Evolutionary conservation across 768 basidiomycete species (phyloP).

Genomic region (Trametes cingulata): DNA sequence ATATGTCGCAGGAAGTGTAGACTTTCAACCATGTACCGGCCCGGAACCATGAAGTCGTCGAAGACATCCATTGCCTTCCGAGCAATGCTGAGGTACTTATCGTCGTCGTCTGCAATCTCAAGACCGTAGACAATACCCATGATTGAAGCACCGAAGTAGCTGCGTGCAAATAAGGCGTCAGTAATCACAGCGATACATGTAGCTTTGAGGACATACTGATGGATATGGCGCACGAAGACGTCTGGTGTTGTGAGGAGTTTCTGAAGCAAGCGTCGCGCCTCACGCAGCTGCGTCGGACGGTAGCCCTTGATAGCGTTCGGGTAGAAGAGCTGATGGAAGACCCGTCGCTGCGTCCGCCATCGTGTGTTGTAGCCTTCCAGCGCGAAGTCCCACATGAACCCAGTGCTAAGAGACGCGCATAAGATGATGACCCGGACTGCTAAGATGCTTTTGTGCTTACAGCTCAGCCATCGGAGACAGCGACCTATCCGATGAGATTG

Average conservation of each 20-base stretch:
- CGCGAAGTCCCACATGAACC: slow-evolving; percentile 5
- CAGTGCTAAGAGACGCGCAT: not conserved
- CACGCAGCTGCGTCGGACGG: slow-evolving; percentile 3
- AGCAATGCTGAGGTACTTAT: slow-evolving; percentile 21
- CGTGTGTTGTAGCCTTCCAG: not conserved
- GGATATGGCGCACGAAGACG: slow-evolving; percentile 1
- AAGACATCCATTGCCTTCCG: slow-evolving; percentile 20
- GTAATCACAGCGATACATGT: not conserved
- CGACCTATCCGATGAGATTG: slow-evolving; percentile 6
- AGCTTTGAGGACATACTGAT: not conserved
- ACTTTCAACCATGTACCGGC: slow-evolving; percentile 45
- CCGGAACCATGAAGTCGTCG: slow-evolving; percentile 31
- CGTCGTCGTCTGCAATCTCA: slow-evolving; percentile 17
- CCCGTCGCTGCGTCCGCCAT: slow-evolving; percentile 21
- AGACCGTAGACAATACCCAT: slow-evolving; percentile 27
- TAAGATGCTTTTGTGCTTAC: not conserved
- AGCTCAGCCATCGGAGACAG: slow-evolving; percentile 3
- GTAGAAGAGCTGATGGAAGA: slow-evolving; percentile 20
- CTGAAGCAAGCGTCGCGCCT: slow-evolving; percentile 1
- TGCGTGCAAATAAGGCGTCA: not conserved
- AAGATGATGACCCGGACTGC: not conserved
- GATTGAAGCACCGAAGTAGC: slow-evolving; percentile 15
- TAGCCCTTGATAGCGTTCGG: slow-evolving; percentile 5
- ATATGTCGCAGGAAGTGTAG: slow-evolving; percentile 26
- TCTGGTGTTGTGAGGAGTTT: slow-evolving; percentile 2